Base-by-base conservation (phyloP, 345 rosid species). In the Linum tenue region DNA sequence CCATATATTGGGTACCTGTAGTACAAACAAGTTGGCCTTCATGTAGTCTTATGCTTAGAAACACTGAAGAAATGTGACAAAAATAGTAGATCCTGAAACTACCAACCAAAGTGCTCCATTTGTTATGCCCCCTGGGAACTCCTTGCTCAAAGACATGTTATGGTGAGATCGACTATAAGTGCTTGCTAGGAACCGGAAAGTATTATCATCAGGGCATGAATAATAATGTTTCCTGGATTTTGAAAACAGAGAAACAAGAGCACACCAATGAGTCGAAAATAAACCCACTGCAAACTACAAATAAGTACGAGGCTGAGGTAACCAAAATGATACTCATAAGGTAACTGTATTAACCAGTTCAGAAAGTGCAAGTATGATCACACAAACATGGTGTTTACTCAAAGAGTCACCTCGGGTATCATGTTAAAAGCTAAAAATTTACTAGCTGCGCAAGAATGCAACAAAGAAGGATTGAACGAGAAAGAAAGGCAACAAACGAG, bases 1-100 rank as follows among this genome's bases (percentile, higher is more conserved):
- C 96, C 99, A 81, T 90, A 94, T 60, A 94, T 84, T 5, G 99
- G 99, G 72, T 90, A 94, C 97, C 98, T 92, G 82, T 57, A 72
- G 36, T 71, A 68, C 60, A 22, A 22, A 22, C 31, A 22, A 22
- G 31, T 22, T 22, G 31, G 31, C 31, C 31, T 22, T 22, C 31
- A 22, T 22, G 31, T 22, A 22, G 31, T 22, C 31, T 22, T 22
- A 22, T 43, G 10, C 10, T 43, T 43, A 43, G 50, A 43, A 11
- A 48, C 14, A 48, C 9, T 6, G 53, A 48, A 48, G 53, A 7
- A 48, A 48, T 10, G 14, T 9, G 14, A 37, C 48, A 58, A 3
- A n/a, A 65, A 3, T 62, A 58, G 40, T 9, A 60, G 37, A 3
- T 65, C 43, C 10, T n/a, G 38, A 56, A 64, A 55, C 4, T 15